Base-by-base conservation (phyloP, 768 basidiomycete genomes). In the Phaeolepiota aurea region DNA sequence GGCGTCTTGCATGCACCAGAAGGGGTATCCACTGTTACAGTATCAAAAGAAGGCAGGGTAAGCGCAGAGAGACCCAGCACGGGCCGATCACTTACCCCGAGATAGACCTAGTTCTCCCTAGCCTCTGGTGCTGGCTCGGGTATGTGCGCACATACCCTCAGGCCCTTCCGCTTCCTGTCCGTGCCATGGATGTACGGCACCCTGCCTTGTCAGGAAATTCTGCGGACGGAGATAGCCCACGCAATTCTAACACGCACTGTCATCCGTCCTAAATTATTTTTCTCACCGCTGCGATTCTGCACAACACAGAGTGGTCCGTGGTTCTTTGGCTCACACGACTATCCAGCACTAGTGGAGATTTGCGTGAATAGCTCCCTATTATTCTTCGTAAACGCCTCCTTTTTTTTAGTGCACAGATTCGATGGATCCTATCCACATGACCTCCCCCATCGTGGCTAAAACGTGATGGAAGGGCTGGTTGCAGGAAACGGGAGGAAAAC, bases 151-250 rank as follows among this genome's bases (percentile, higher is more conserved):
- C 15, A 22, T 38, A 18, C 20, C 37, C 19, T 38, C 20, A 38
- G 37, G 7, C 15, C 7, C 9, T 35, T 35, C 33, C n/a, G n/a
- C n/a, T 35, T 35, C 33, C 33, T 19, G 16, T 14, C 12, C 7
- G 33, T 35, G 33, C 37, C 20, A 22, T 38, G 20, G 37, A 18
- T 38, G 37, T 38, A 38, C 37, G 37, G 37, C 37, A 38, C 15
- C 20, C 12, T 22, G 12, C 20, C 37, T 13, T 20, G 20, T 18
- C 5, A 38, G 19, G 20, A 20, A 38, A 20, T n/a, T 35, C 9
- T 9, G 15, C 25, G 7, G 25, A 28, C 25, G 25, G 25, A 28
- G 25, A 28, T 28, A 28, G 25, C 25, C 7, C 25, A 7, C 7
- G 25, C 25, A 7, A 28, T 28, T 28, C 7, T 28, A 28, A 28